Evolutionary conservation across 768 basidiomycete genomes (phyloP), one percentile per base, ranked within the genome.

Genomic region (Russula abietina): DNA sequence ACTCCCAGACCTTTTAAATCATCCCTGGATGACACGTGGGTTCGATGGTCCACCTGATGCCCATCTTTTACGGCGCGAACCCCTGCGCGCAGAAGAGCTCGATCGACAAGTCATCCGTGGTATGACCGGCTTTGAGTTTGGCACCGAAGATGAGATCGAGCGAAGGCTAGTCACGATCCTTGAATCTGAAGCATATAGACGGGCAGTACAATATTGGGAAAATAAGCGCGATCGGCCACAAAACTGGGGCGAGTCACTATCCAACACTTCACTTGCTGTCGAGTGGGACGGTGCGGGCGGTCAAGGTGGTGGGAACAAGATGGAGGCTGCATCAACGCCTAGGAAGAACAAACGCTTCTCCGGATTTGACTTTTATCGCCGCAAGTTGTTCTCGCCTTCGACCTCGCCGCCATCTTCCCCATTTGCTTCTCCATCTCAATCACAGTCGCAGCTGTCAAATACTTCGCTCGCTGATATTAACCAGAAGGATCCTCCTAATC

Each of bases 61-160:
- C 1, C 92, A 97, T 74, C 82, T 98, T 67, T 81, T 97, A 26
- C 85, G 87, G 60, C 89, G 96, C 10, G 90, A 93, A 68, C 96
- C 97, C 0, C 81, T 98, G 9, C 88, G 93, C 14, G 74, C 86
- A 0, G 91, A 93, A 59, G 95, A 98, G 57, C 80, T 99, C 55
- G 94, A 98, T 73, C 82, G 81, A 33, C 82, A 86, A 41, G 91
- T 98, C 62, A 82, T 99, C 70, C 82, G 81, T 38, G 87, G 87
- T 55, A 98, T 98, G 97, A 86, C 87, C 48, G 96, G 96, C 5
- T 98, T 99, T 75, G 96, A 98, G 70, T 98, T 99, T 68, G 97
- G 97, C 17, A 78, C 88, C 0, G 87, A 89, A 55, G 88, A 89
- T 5, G 90, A 96, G 14, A 91, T 98, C 59, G 87, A 92, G 73